Conservation (phyloP, 1,284 basidiomycete genomes). For the Fomitopsis pinicola region DNA sequence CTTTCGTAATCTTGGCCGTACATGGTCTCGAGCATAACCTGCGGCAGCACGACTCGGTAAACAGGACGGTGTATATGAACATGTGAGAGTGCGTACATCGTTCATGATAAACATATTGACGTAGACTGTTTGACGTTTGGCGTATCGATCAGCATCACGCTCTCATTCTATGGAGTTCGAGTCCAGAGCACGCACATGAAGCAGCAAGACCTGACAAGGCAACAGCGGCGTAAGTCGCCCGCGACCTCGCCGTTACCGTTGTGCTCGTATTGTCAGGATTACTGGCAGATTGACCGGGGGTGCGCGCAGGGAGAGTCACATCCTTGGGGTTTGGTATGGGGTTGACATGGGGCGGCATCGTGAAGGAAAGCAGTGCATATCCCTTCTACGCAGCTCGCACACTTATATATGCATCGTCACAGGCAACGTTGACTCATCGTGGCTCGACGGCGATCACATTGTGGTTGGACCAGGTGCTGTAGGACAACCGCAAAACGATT, state of each 20-base stretch:
- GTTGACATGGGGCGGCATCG: background rate
- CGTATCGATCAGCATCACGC: background rate
- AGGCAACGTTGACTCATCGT: too few species aligned
- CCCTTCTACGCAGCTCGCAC: too few species aligned
- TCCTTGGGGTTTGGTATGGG: background rate
- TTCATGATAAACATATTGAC: background rate
- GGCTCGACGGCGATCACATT: too few species aligned
- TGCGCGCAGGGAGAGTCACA: background rate
- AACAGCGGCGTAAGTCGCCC: background rate
- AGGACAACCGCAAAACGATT: too few species aligned
- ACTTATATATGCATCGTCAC: too few species aligned
- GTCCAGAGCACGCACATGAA: background rate
- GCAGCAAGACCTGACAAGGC: background rate
- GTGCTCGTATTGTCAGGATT: background rate
- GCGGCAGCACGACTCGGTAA: background rate
- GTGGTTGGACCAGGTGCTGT: too few species aligned
- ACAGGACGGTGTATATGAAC: background rate
- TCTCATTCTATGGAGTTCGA: background rate
- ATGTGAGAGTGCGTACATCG: background rate
- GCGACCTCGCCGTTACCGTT: background rate
- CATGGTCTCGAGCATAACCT: background rate
- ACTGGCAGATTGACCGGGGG: background rate
- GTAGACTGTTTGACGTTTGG: background rate
- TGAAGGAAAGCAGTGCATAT: background rate
- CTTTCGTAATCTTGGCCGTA: background rate